Evolutionary conservation across 768 basidiomycete genomes (phyloP), one percentile per base, ranked within the genome.

Genomic region (Xanthoconium purpureum): DNA sequence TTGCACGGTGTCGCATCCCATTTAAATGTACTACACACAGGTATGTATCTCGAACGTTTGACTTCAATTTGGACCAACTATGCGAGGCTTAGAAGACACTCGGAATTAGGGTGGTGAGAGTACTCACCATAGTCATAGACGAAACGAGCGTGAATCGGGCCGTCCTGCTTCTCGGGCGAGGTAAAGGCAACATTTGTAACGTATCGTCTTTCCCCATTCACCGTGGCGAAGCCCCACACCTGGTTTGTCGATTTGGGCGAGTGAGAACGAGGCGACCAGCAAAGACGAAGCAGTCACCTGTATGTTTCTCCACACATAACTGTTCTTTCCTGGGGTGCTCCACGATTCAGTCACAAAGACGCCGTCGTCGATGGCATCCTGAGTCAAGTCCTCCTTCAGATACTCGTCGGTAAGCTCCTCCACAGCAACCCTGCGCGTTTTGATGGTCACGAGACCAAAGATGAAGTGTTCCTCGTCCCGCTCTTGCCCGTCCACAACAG

Each of bases 401-500:
- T 6, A 15, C 15, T 38, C 37, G 37, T 38, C 37, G 6, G 37
- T 1, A 13, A 38, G 11, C 2, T 38, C 37, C 37, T 38, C 37
- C 6, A 38, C 15, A 10, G 37, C 13, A 6, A 38, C 14, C 37
- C 37, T 38, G 15, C 37, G 37, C 37, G 37, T 13, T 13, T 15
- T 13, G 6, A 2, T 6, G 14, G 37, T 38, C 37, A 88, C 76
- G 29, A 64, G 36, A 2, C 89, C 89, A 62, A 88, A 91, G 20
- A 89, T 54, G 38, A 78, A 70, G 69, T 90, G 83, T 3, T 81
- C 66, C 20, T 75, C 74, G n/a, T 74, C 66, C 32, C 78, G 77
- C 56, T 80, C 78, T 20, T 67, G 66, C 83, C 84, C 85, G 57
- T 76, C 75, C 32, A 91, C 71, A 13, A 62, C 75, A 39, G 87